phyloP scores from a whole-genome alignment of 2,329 filamentous ascomycete species.

The Pseudopyrenochaeta lycopersici region DNA sequence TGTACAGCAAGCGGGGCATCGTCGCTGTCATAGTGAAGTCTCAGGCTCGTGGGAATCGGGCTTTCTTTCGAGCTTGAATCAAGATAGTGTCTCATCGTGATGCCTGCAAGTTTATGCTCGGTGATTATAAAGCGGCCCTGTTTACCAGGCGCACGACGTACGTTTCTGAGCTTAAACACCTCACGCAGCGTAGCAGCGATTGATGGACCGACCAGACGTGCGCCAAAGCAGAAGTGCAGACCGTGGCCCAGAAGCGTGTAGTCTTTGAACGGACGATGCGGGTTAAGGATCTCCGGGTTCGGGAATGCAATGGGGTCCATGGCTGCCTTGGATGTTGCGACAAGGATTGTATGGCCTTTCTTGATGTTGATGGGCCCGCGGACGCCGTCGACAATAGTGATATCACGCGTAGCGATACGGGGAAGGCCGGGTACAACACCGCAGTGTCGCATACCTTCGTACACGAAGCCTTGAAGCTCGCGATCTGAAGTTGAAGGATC shows the following conservation, averaged over 20 bases:
- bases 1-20: constrained; percentile 25
- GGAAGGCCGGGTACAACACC: constrained; percentile 62
- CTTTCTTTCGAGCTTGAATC: constrained; percentile 59
- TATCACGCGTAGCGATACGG: constrained; percentile 56
- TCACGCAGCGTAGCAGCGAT: constrained; percentile 42
- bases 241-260: constrained; percentile 45
- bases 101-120: constrained; percentile 57
- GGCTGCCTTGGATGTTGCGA: constrained; percentile 53
- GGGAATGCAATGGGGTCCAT: constrained; percentile 46
- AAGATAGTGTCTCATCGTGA: constrained; percentile 59
- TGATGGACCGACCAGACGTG: constrained; percentile 37
- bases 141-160: constrained; percentile 41
- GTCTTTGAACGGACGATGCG: constrained; percentile 47
- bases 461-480: constrained; percentile 63
- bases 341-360: constrained; percentile 43
- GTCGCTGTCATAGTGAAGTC: constrained; percentile 32
- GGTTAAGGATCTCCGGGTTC: constrained; percentile 44
- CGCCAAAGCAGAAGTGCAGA: constrained; percentile 46
- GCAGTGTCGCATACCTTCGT: constrained; percentile 64
- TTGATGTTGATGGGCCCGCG: constrained; percentile 59
- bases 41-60: constrained; percentile 46
- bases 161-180: constrained; percentile 45
- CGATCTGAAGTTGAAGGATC: constrained; percentile 63
- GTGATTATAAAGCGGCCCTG: constrained; percentile 52
- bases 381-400: constrained; percentile 60